These are phyloP conservation scores for Biscutella laevigata DNA, from an alignment of 441 rosid species.

Conservation along the genomic window DNA sequence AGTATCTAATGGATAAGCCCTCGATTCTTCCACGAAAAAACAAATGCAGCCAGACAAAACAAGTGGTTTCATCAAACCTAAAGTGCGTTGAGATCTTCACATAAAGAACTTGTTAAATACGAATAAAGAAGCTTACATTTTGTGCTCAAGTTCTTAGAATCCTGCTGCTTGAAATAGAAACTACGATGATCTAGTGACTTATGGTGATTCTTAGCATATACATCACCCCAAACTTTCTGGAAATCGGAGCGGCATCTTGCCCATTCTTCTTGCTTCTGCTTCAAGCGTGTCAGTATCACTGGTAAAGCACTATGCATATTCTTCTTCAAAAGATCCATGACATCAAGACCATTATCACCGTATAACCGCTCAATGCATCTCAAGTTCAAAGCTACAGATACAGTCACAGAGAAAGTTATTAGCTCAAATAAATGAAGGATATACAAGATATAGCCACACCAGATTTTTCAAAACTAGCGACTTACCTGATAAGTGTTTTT, in stretches of 20 bases:
- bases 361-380: slow-evolving; percentile 94
- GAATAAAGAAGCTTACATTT: slow-evolving; percentile 46
- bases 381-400: slow-evolving; percentile 60
- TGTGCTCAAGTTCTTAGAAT: slow-evolving; percentile 79
- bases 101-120: neutral
- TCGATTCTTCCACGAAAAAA: neutral
- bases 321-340: slow-evolving; percentile 77
- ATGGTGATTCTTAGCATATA: slow-evolving; percentile 89
- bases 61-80: slow-evolving; percentile 9
- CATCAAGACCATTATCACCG: slow-evolving; percentile 96
- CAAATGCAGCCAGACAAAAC: neutral
- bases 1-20: neutral
- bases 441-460: neutral
- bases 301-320: slow-evolving; percentile 84
- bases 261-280: slow-evolving; percentile 99
- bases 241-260: slow-evolving; percentile 87
- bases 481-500: slow-evolving; percentile 76
- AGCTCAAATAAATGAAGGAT: slow-evolving; percentile 4
- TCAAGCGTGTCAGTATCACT: slow-evolving; percentile 85
- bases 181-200: slow-evolving; percentile 95
- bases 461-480: slow-evolving; percentile 9
- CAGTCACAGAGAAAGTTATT: slow-evolving; percentile 17
- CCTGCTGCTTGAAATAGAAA: slow-evolving; percentile 99
- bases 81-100: neutral
- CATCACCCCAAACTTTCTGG: slow-evolving; percentile 97